A percentile compares a stretch with the other conserved stretches of the same genome.
These are phyloP conservation scores for Exidia glandulosa DNA, from an alignment of 768 basidiomycete genomes.

Conservation along the genomic window DNA sequence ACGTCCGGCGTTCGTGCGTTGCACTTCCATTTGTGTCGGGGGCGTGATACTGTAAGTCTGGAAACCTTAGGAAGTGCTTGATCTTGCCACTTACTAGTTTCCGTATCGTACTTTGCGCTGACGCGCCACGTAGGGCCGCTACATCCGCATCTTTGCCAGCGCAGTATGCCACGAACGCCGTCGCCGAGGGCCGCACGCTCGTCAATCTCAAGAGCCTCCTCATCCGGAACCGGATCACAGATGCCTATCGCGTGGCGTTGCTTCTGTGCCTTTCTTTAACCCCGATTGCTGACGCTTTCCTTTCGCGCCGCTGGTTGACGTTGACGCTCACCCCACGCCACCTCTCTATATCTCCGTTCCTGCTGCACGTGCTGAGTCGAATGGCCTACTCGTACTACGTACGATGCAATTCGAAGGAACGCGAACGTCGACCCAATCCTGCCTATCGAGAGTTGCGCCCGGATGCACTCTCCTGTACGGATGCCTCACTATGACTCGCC, in stretches of 20 bases:
- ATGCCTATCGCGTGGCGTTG: too few species aligned
- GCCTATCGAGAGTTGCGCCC: conserved; percentile 6
- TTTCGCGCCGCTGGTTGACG: too few species aligned
- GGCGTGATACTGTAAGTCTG: conserved; percentile 45
- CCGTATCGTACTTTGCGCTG: neutral
- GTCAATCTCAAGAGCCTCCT: conserved; percentile 39
- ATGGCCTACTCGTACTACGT: conserved; percentile 33
- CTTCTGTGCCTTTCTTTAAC: too few species aligned
- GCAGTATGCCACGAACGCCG: conserved; percentile 33
- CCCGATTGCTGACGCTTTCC: too few species aligned
- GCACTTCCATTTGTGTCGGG: conserved; percentile 48
- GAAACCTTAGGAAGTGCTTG: too few species aligned
- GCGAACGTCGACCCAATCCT: conserved; percentile 38
- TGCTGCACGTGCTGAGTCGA: conserved; percentile 5
- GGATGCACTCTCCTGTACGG: neutral
- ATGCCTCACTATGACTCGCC: too few species aligned
- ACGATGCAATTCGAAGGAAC: conserved; percentile 45
- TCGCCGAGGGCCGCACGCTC: conserved; percentile 35
- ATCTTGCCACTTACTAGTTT: neutral
- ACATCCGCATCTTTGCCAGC: conserved; percentile 40
- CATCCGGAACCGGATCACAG: conserved; percentile 22
- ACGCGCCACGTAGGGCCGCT: conserved; percentile 31
- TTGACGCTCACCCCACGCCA: neutral
- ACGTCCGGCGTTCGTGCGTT: conserved; percentile 58
- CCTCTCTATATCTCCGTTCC: conserved; percentile 5